Evolutionary conservation across 2,329 filamentous ascomycete species (phyloP), one percentile per base, ranked within the genome.

Genomic region (Gaeumannomyces tritici): DNA sequence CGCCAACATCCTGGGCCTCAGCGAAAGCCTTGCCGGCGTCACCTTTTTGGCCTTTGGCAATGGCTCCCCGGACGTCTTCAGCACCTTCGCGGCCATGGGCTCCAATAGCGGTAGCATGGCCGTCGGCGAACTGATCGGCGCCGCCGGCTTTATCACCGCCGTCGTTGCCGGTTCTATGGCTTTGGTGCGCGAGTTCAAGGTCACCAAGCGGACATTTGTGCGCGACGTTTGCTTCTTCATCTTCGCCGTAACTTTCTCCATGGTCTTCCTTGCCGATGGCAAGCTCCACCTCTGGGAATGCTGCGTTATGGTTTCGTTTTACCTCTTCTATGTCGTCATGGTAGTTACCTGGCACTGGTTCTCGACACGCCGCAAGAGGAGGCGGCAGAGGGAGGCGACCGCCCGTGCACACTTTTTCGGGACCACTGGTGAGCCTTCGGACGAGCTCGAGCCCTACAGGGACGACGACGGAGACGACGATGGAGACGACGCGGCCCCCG

Each of bases 81-180:
- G 93, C 67, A 99, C 95, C 2, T 98, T 99, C 76, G 95, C 95
- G 21, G 96, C 95, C 68, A 98, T 99, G 91, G 88, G 88, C 70
- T 96, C 93, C 28, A 91, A 98, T 71, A 97, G 93, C 72, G 93
- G 93, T n/a, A 96, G 93, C 77, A 84, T 99, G 80, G 95, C 95
- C 1, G 87, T 99, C 55, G 95, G 95, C 57, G 95, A 99, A 77
- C 81, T 99, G 60, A 91, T 99, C 61, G 95, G 95, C 42, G 95
- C 95, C 13, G 95, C 95, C 42, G 87, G 91, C 66, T 99, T 99
- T 76, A 99, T 99, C 73, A 96, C 93, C 1, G 90, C 93, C 1
- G 93, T 99, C 24, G 95, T 99, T 42, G 92, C 93, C 6, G 95
- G 95, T 21, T 96, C 92, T 62, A 99, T 99, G 95, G 95, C 93